Base-by-base conservation (phyloP, 2,329 filamentous ascomycete species). In the Pestalotiopsis fici region DNA sequence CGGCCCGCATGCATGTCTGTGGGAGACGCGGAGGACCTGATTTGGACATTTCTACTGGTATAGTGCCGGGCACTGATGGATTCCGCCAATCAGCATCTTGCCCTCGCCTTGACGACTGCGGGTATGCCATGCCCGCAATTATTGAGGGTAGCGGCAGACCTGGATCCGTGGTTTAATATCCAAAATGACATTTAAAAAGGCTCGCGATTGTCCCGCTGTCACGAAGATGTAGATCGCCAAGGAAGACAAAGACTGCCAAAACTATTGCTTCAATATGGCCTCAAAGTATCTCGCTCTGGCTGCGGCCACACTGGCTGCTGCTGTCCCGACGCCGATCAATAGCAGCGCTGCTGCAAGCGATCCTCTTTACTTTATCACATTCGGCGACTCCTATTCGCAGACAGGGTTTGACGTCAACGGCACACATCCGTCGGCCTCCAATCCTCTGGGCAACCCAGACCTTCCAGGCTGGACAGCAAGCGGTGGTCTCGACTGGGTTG, bases 361-460 rank as follows among this genome's bases (percentile, higher is more conserved):
- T 12, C 59, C 63, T 4, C 25, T 21, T 3, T 65, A 65, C n/a
- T 59, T 65, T 21, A 65, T 65, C 28, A 65, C 50, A 2, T 65
- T 65, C 27, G 63, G 63, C 31, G 63, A 65, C 23, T 65, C 63
- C 13, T 65, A 65, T 31, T 65, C 63, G 12, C 63, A 65, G 54
- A 65, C 63, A 6, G 63, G 63, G 2, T 65, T 65, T 15, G 23
- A 65, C n/a, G 39, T 65, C 21, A 65, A 25, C 54, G 54, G 31
- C 27, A 37, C 54, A 3, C 28, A 65, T 35, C 87, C 89, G 12
- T 83, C 79, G n/a, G 68, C 79, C 4, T 76, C 78, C 5, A 88
- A 89, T 72, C 87, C 88, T 0, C 79, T 91, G 69, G 89, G 89
- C 11, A 91, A 91, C 77, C 88, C 89, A 0, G 60, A 78, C 1